A percentile compares a stretch with the other conserved stretches of the same genome.
Conservation (phyloP, 495 filamentous ascomycete genomes). For the Tuber magnatum region DNA sequence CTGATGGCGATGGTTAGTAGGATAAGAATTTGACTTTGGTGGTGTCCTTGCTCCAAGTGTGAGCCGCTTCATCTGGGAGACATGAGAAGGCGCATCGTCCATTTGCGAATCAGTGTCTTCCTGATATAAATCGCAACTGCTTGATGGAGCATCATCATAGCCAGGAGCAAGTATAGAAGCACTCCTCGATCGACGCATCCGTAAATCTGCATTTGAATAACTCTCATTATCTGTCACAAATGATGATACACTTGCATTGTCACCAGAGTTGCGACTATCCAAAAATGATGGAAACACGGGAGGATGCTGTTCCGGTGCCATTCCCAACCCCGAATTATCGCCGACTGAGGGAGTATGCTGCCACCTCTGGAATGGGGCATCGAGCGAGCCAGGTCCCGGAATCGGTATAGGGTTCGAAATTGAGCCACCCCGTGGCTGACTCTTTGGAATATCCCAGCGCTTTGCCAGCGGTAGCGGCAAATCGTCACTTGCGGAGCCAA, state of each 20-base stretch:
- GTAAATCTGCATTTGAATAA: slow-evolving; percentile 25
- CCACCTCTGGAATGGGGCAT: slow-evolving; percentile 36
- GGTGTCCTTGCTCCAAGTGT: slow-evolving; percentile 35
- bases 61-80: slow-evolving; percentile 30
- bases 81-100: slow-evolving; percentile 35
- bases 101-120: slow-evolving; percentile 38
- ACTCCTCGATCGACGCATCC: slow-evolving; percentile 33
- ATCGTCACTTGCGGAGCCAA: slow-evolving; percentile 20
- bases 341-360: slow-evolving; percentile 24
- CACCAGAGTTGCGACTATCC: slow-evolving; percentile 36
- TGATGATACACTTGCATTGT: slow-evolving; percentile 36
- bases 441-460: slow-evolving; percentile 25
- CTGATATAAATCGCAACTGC: slow-evolving; percentile 29
- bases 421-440: slow-evolving; percentile 19
- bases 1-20: slow-evolving; percentile 23
- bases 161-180: slow-evolving; percentile 32
- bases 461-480: slow-evolving; percentile 23
- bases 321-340: slow-evolving; percentile 25
- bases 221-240: slow-evolving; percentile 34
- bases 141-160: slow-evolving; percentile 22
- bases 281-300: slow-evolving; percentile 29
- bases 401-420: slow-evolving; percentile 36
- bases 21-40: slow-evolving; percentile 37
- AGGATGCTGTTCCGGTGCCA: slow-evolving; percentile 18
- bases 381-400: slow-evolving; percentile 26